Evolutionary conservation across 305 asterid species (phyloP), one percentile per base, ranked within the genome.

Genomic region (Rubia occidens): DNA sequence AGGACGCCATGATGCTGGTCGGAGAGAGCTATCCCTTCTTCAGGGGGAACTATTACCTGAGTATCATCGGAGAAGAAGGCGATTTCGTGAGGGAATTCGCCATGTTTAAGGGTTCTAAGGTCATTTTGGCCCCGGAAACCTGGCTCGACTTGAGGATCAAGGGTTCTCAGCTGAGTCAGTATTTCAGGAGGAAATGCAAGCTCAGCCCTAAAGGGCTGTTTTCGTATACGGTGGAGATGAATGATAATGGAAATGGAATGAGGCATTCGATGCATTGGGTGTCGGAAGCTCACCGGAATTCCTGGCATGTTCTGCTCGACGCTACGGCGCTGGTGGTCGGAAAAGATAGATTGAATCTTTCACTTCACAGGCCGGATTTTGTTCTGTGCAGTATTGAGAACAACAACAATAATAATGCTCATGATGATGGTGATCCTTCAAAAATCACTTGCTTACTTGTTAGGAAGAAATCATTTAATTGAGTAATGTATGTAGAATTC

Each of bases 1-100:
- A 79, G 76, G 95, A 88, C 64, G 95, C 95, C 17, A 84, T 86
- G 95, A 84, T 88, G 95, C 56, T 88, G 73, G 88, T 88, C n/a
- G 95, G 95, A 37, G 95, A 88, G 63, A 86, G 95, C 81, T 88
- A 84, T 78, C 95, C 95, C 1, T 88, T 86, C 51, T 86, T 85
- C 83, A 83, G 82, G 72, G 89, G 89, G 73, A 88, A 84, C 49
- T 76, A 75, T 29, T 88, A 88, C 65, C 68, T 88, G 74, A 86
- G 87, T 0, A 79, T 78, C 15, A 75, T 86, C 9, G 81, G 77
- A 2, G 84, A 88, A 71, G 89, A 86, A 20, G 71, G 60, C 3
- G 95, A 88, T 76, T 82, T 37, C 13, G 85, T 83, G 7, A 84
- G 76, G 81, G 90, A 84, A 71, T 88, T 86, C 5, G 90, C 89